phyloP scores from a whole-genome alignment of 1,284 basidiomycete species.

The Ceratobasidium sp. region DNA sequence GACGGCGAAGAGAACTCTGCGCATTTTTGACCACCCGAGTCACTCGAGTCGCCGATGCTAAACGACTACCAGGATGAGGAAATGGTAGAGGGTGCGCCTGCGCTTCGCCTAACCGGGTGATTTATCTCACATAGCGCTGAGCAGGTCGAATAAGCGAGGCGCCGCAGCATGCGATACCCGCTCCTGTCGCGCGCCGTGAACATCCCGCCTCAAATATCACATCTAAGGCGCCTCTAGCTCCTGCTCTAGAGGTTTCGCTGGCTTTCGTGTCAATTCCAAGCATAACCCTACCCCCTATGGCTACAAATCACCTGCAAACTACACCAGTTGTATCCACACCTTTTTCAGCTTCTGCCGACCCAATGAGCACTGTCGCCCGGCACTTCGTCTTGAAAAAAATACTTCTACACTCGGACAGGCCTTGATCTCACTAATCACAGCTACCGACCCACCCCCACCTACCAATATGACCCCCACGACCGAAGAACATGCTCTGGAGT shows the following conservation, averaged over 20 bases:
- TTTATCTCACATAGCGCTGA: constrained; percentile 31
- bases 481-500: constrained; percentile 52
- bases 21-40: constrained; percentile 42
- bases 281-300: background rate
- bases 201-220: background rate
- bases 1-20: constrained; percentile 55
- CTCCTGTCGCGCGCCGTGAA: background rate
- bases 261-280: constrained; percentile 6
- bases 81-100: constrained; percentile 44
- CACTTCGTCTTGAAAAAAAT: constrained; percentile 45
- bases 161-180: constrained; percentile 16
- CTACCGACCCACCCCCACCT: constrained; percentile 44
- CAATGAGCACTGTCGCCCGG: constrained; percentile 25
- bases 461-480: background rate
- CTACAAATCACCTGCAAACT: background rate
- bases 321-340: constrained; percentile 10
- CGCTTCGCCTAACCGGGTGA: constrained; percentile 1
- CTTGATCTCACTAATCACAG: constrained; percentile 49
- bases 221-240: constrained; percentile 28
- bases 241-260: constrained; percentile 33
- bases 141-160: constrained; percentile 42
- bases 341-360: background rate
- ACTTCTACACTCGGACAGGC: constrained; percentile 23
- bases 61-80: constrained; percentile 48
- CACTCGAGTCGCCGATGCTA: constrained; percentile 34